Conservation (phyloP, 345 rosid genomes). For the Populus euphratica region DNA sequence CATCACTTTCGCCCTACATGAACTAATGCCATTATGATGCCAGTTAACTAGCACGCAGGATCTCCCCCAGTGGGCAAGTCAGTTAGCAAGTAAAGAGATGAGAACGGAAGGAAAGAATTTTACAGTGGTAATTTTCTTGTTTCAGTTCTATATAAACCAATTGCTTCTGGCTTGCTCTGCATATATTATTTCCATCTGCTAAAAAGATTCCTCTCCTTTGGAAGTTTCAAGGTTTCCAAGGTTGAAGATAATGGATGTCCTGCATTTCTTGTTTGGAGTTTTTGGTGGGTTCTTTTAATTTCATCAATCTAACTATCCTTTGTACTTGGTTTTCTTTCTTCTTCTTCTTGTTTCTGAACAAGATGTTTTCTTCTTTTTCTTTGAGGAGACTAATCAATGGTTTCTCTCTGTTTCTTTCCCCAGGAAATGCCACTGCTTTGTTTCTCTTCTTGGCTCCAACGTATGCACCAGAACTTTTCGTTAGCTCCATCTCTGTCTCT, state of each 20-base stretch:
- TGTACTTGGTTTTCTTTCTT: not conserved
- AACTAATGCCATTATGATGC: not conserved
- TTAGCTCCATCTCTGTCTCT: not conserved
- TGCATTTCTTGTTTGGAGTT: slow-evolving; percentile 81
- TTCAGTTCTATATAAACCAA: slow-evolving; percentile 27
- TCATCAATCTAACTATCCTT: not conserved
- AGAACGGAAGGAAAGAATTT: not conserved
- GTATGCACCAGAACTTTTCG: slow-evolving; percentile 36
- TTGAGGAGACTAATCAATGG: not conserved
- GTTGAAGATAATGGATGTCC: slow-evolving; percentile 40
- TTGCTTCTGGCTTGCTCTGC: not conserved
- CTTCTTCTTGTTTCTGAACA: slow-evolving; percentile 8
- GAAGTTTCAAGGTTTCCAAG: not conserved
- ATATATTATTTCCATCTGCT: not conserved
- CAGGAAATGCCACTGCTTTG: slow-evolving; percentile 93
- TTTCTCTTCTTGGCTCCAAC: slow-evolving; percentile 90
- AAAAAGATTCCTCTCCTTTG: not conserved
- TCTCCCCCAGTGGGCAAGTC: not conserved
- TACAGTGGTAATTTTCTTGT: slow-evolving; percentile 6
- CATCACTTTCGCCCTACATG: not conserved
- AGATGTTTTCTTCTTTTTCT: not conserved
- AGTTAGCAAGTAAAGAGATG: not conserved
- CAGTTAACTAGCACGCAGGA: slow-evolving; percentile 2
- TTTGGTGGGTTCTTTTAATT: slow-evolving; percentile 50
- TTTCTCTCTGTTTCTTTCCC: not conserved